Evolutionary conservation across 352 stramenopile genomes (phyloP), one percentile per base, ranked within the genome.

Genomic region (Globisporangium carolinianum): DNA sequence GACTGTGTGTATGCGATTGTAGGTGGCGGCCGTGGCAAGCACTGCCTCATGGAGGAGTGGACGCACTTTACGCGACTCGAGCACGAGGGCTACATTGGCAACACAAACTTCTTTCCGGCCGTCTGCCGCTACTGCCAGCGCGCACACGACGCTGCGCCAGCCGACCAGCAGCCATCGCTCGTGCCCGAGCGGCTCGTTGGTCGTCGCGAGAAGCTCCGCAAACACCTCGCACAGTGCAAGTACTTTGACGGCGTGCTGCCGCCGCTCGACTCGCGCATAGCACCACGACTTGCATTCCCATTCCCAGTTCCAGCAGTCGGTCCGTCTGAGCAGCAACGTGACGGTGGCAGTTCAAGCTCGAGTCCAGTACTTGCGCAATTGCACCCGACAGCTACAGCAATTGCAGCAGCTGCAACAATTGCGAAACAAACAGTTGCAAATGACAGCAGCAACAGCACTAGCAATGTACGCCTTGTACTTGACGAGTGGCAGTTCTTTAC

Each of bases 11-110:
- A 18, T 41, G n/a, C 45, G 9, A 12, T 12, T 15, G 9, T 45
- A 63, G 55, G 61, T 15, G 75, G 76, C 35, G 76, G 76, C 2
- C 76, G 79, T 43, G 76, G 79, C 59, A 88, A 87, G 61, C 76
- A 89, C 70, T 89, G 79, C 63, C 80, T 89, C 66, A 90, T 92
- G 76, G 83, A 88, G 52, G 83, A 92, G 58, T 92, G 83, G 83
- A 67, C 75, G 43, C 79, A 92, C 60, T 92, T 90, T 53, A 79
- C 72, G 47, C 79, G 83, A 0, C 68, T 92, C 46, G 72, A 87
- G 58, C 73, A 89, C 38, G 76, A 89, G 57, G 83, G 79, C 17
- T 92, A 87, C 69, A 89, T 92, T 63, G 79, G 76, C 66, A 90
- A 89, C 35, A 89, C 79, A 15, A 92, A 92, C 58, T 90, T 90